Conservation (phyloP, 2,329 filamentous ascomycete species). For the Lasiodiplodia theobromae region DNA sequence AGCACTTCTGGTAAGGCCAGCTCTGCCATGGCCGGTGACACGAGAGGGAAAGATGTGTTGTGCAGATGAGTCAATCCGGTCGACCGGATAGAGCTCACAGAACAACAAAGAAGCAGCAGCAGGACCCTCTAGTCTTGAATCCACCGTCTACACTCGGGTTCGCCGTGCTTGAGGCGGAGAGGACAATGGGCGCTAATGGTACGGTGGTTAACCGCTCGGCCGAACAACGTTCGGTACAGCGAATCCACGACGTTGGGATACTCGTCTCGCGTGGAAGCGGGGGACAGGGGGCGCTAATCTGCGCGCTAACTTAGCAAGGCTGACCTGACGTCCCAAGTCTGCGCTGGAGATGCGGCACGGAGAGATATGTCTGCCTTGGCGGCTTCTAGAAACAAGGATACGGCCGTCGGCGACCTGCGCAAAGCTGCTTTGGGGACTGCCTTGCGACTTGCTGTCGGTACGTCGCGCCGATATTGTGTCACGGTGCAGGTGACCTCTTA, state of each 20-base stretch:
- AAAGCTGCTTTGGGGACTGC: conserved; percentile 6
- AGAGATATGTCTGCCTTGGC: conserved; percentile 21
- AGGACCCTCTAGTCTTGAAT: neutral
- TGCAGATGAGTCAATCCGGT: conserved; percentile 18
- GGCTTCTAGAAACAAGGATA: conserved; percentile 26
- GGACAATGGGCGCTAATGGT: conserved; percentile 1
- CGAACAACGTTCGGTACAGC: neutral
- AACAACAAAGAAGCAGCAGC: conserved; percentile 5
- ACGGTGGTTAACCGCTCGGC: neutral
- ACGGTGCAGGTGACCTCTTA: conserved; percentile 21
- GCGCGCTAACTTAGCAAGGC: conserved; percentile 16
- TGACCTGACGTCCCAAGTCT: neutral
- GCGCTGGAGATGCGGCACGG: neutral
- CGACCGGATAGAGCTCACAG: conserved; percentile 21
- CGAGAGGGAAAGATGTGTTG: neutral
- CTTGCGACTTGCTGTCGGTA: conserved; percentile 14
- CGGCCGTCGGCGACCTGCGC: conserved; percentile 10
- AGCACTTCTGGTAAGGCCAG: neutral
- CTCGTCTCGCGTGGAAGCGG: conserved; percentile 23
- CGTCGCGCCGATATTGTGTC: conserved; percentile 15
- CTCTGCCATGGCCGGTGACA: conserved; percentile 14
- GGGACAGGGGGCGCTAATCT: conserved; percentile 17
- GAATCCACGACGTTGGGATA: neutral
- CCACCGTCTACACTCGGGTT: conserved; percentile 2
- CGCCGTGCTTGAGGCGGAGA: neutral